Conservation (phyloP, 2,329 filamentous ascomycete genomes). For the Aspergillus sp. region DNA sequence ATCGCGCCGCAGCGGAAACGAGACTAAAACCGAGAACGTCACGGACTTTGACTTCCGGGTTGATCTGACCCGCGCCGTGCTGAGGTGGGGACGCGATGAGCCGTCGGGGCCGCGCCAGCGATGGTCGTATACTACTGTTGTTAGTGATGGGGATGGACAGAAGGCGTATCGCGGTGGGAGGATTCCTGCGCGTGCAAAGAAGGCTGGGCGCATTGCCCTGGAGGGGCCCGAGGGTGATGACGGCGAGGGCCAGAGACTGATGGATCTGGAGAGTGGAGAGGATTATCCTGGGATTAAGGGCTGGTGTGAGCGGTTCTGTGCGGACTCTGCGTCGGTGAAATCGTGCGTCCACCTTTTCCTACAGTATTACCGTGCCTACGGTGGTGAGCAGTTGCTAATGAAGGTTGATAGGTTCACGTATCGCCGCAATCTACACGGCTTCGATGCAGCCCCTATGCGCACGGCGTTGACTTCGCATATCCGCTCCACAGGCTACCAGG, state of each 20-base stretch:
- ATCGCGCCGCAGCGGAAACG: constrained; percentile 23
- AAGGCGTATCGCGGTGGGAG: constrained; percentile 28
- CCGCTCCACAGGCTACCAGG: constrained; percentile 38
- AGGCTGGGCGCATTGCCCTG: neutral
- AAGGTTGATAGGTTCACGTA: constrained; percentile 28
- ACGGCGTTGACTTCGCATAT: constrained; percentile 36
- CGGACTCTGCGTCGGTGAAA: constrained; percentile 35
- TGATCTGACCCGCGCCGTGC: constrained; percentile 17
- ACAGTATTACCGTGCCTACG: neutral
- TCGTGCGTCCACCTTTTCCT: constrained; percentile 27
- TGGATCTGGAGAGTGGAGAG: constrained; percentile 15
- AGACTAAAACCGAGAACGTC: constrained; percentile 25
- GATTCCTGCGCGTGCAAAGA: constrained; percentile 4
- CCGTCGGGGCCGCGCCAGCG: constrained; percentile 8
- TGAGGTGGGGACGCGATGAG: constrained; percentile 3
- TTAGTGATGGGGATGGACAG: constrained; percentile 23
- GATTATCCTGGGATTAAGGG: constrained; percentile 18
- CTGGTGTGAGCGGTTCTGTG: constrained; percentile 40
- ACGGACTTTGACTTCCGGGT: constrained; percentile 33
- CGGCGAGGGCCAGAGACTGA: constrained; percentile 3
- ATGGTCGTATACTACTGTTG: constrained; percentile 19
- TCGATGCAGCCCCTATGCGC: constrained; percentile 27
- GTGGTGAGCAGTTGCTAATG: neutral
- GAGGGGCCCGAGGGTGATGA: neutral
- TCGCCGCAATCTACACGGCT: constrained; percentile 30